Conservation (phyloP, 805 yeast species). For the Saccharomyces cerevisiae region DNA sequence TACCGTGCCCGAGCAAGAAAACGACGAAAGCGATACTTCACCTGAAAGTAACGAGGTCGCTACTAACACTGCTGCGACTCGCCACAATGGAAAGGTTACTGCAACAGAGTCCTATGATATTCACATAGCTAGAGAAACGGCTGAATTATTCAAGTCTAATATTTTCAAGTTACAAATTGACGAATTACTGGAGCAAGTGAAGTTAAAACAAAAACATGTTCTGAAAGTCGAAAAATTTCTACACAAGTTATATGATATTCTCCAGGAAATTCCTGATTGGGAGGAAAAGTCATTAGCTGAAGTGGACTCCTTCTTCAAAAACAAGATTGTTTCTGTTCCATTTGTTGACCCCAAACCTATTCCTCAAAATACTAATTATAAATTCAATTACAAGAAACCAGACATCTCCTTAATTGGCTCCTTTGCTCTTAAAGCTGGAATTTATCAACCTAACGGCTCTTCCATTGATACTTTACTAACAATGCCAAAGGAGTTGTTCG, state of each 20-base stretch:
- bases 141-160: conserved; percentile 88
- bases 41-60: conserved; percentile 8
- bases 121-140: conserved; percentile 87
- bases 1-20: conserved; percentile 6
- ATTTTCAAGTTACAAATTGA: conserved; percentile 93
- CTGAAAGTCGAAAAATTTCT: conserved; percentile 62
- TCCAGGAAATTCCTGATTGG: conserved; percentile 55
- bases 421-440: conserved; percentile 78
- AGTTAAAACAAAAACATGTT: conserved; percentile 61
- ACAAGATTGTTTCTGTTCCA: conserved; percentile 58
- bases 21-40: conserved; percentile 12
- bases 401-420: conserved; percentile 77
- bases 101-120: conserved; percentile 59
- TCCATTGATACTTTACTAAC: conserved; percentile 72
- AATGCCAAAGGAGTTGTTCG: conserved; percentile 71
- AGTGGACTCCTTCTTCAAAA: conserved; percentile 46
- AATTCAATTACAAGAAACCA: conserved; percentile 63
- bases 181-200: conserved; percentile 75
- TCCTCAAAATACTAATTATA: conserved; percentile 50
- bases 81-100: background rate
- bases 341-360: conserved; percentile 86
- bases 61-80: conserved; percentile 6
- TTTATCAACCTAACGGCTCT: conserved; percentile 54
- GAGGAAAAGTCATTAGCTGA: conserved; percentile 46
- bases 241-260: conserved; percentile 61